Conservation (phyloP, 805 yeast genomes). For the Tetrapisispora taiwanensis region DNA sequence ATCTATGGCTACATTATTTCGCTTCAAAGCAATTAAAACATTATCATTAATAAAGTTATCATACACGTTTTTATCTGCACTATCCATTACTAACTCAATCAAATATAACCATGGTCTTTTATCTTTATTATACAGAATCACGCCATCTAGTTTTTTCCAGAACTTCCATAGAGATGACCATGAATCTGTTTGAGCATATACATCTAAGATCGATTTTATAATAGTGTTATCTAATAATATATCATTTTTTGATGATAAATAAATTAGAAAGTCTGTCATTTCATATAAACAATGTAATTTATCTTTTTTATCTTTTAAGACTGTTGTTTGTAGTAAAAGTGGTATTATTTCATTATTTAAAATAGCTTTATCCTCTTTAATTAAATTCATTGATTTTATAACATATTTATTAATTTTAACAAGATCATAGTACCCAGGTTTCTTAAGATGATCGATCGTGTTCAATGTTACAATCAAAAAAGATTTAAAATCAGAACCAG, state of each 20-base stretch:
- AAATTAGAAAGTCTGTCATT: slow-evolving; percentile 11
- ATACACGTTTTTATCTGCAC: slow-evolving; percentile 11
- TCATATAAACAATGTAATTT: slow-evolving; percentile 14
- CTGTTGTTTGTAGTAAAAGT: slow-evolving; percentile 14
- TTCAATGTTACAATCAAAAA: slow-evolving; percentile 10
- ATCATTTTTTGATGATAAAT: background rate
- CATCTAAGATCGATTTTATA: slow-evolving; percentile 11
- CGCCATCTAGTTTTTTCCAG: slow-evolving; percentile 16
- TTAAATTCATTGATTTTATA: slow-evolving; percentile 7
- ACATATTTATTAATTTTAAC: slow-evolving; percentile 8
- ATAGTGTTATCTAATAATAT: slow-evolving; percentile 5
- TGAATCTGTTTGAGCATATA: slow-evolving; percentile 12
- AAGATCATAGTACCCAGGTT: slow-evolving; percentile 9
- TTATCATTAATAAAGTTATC: slow-evolving; percentile 14
- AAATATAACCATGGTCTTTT: slow-evolving; percentile 22
- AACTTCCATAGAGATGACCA: slow-evolving; percentile 18
- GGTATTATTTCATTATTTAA: slow-evolving; percentile 13
- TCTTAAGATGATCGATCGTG: slow-evolving; percentile 3
- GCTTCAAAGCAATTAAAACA: slow-evolving; percentile 18
- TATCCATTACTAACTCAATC: slow-evolving; percentile 11
- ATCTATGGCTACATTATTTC: slow-evolving; percentile 15
- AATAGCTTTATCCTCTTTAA: slow-evolving; percentile 6
- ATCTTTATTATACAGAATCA: slow-evolving; percentile 10
- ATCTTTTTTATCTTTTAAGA: slow-evolving; percentile 7
- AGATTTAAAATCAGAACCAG: slow-evolving; percentile 12